Evolutionary conservation across 306 rosid species (phyloP).

Genomic region (Fragaria ananassa): DNA sequence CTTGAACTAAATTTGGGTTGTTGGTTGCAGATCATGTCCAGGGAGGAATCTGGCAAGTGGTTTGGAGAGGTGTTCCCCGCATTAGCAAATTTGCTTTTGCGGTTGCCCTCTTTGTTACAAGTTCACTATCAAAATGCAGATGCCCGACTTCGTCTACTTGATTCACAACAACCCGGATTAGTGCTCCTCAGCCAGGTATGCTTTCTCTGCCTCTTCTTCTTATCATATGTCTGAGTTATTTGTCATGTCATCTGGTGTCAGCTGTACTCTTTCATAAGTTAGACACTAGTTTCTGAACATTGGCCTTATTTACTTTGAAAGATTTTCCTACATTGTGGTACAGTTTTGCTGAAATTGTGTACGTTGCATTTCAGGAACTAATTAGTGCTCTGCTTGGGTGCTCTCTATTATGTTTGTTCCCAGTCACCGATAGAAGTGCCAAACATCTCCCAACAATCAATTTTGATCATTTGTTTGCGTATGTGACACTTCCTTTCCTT

Average conservation of each 20-base stretch:
- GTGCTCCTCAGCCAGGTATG: slow-evolving; percentile 78
- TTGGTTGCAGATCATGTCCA: slow-evolving; percentile 54
- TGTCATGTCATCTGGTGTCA: too few relatives aligned
- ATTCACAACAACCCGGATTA: slow-evolving; percentile 63
- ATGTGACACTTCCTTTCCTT: slow-evolving; percentile 35
- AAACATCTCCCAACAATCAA: slow-evolving; percentile 64
- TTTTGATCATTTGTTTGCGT: slow-evolving; percentile 77
- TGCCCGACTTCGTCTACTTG: slow-evolving; percentile 51
- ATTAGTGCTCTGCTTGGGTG: slow-evolving; percentile 83
- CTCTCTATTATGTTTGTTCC: slow-evolving; percentile 81
- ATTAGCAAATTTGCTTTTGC: slow-evolving; percentile 65
- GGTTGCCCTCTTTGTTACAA: slow-evolving; percentile 72
- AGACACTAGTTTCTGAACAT: too few relatives aligned
- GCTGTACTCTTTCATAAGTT: too few relatives aligned
- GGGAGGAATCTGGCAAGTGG: slow-evolving; percentile 61
- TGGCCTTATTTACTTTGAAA: too few relatives aligned
- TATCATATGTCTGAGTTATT: too few relatives aligned
- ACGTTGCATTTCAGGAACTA: slow-evolving; percentile 63
- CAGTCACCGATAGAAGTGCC: slow-evolving; percentile 46
- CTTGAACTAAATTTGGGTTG: too few relatives aligned
- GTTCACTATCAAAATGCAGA: slow-evolving; percentile 58
- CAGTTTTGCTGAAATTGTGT: slow-evolving; percentile 5
- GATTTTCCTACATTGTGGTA: too few relatives aligned
- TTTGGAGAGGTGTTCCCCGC: slow-evolving; percentile 67
- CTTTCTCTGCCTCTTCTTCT: background rate